These are phyloP conservation scores for Carex cristatella DNA, from an alignment of 176 grass and related monocot species.

Conservation along the genomic window DNA sequence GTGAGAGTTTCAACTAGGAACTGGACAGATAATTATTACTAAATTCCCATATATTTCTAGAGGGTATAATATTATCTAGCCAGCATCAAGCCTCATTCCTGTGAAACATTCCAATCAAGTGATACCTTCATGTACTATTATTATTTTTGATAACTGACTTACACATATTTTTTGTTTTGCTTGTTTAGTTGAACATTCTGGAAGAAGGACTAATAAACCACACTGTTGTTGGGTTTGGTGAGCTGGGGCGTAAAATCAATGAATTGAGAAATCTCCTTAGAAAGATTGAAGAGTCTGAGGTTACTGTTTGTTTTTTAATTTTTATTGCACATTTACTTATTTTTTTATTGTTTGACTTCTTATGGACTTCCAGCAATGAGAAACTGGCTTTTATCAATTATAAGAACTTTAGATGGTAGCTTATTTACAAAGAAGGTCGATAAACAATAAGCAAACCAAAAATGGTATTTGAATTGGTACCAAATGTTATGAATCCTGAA, in stretches of 20 bases:
- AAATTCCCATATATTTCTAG: background rate
- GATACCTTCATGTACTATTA: background rate
- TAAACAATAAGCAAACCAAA: background rate
- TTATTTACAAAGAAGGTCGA: background rate
- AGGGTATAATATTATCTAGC: background rate
- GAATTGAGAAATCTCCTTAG: slow-evolving; percentile 79
- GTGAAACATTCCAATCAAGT: background rate
- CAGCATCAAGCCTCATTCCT: background rate
- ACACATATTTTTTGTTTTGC: slow-evolving; percentile 25
- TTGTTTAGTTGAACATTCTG: slow-evolving; percentile 85
- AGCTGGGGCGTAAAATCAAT: slow-evolving; percentile 79
- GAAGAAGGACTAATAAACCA: slow-evolving; percentile 98
- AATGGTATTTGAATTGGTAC: background rate
- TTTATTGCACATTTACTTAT: background rate
- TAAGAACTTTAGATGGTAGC: slow-evolving; percentile 3
- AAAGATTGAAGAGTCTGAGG: slow-evolving; percentile 99
- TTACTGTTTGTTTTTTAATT: slow-evolving; percentile 31
- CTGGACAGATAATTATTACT: background rate
- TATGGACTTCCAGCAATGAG: background rate
- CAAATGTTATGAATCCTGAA: background rate
- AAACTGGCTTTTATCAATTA: background rate
- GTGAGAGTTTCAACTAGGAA: background rate
- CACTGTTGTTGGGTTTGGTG: slow-evolving; percentile 82
- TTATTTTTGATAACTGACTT: slow-evolving; percentile 1
- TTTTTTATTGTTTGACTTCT: background rate